Evolutionary conservation across 345 rosid species (phyloP).

Genomic region (Dipteronia sinensis): DNA sequence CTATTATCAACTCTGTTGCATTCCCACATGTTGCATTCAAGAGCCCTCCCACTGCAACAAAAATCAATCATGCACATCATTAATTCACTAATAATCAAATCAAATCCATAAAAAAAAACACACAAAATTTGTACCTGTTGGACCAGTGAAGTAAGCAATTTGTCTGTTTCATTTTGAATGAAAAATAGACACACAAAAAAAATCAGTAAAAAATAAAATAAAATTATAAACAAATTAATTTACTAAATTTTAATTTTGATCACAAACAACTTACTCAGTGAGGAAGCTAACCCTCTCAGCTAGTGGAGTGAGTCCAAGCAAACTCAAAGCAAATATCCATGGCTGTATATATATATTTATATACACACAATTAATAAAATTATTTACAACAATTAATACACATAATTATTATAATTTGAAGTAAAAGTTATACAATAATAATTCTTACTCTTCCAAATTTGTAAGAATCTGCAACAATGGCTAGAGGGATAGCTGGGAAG

Average conservation of each 20-base stretch:
- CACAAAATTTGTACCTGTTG: constrained; percentile 61
- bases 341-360: constrained; percentile 30
- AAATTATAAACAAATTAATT: not conserved
- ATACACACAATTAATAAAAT: too few species aligned
- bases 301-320: constrained; percentile 75
- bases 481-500: constrained; percentile 57
- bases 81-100: not conserved
- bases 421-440: not conserved
- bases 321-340: constrained; percentile 84
- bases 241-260: not conserved
- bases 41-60: constrained; percentile 80
- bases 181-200: not conserved
- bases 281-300: constrained; percentile 93
- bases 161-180: constrained; percentile 49
- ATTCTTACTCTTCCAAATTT: constrained; percentile 43
- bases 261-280: constrained; percentile 63
- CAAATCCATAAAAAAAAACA: not conserved
- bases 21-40: constrained; percentile 96
- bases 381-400: too few species aligned
- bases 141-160: constrained; percentile 86
- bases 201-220: constrained; percentile 4
- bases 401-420: too few species aligned
- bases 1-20: constrained; percentile 91
- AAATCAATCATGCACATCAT: not conserved
- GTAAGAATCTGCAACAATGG: constrained; percentile 43